Conservation (phyloP, 2,329 filamentous ascomycete species). For the Zasmidium cellare region DNA sequence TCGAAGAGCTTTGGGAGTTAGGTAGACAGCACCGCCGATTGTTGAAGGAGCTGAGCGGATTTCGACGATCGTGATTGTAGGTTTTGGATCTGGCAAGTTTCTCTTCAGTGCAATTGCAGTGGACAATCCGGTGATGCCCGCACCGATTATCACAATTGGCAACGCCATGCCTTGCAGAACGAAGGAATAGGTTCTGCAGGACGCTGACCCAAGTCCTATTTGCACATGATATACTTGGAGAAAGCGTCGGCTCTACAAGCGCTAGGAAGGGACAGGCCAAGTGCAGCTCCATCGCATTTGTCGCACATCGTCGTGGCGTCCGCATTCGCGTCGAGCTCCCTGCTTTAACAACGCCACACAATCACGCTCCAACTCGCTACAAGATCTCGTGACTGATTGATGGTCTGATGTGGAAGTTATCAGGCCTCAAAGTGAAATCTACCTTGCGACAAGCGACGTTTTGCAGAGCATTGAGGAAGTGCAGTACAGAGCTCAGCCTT, state of each 20-base stretch:
- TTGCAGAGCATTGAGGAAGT: no score
- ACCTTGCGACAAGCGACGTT: no score
- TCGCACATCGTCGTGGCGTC: background rate
- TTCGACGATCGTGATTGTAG: slow-evolving; percentile 9
- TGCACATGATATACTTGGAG: no score
- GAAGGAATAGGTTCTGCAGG: no score
- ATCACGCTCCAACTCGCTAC: background rate
- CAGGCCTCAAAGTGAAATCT: no score
- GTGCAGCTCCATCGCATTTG: background rate
- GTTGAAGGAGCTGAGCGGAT: slow-evolving; percentile 6
- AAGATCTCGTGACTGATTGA: no score
- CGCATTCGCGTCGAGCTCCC: background rate
- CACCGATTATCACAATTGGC: slow-evolving; percentile 28
- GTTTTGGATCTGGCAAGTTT: slow-evolving; percentile 27
- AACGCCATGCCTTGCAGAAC: background rate
- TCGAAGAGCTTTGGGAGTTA: slow-evolving; percentile 13
- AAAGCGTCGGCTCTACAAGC: no score
- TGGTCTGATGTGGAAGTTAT: no score
- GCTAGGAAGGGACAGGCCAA: no score
- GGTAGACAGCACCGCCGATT: slow-evolving; percentile 16
- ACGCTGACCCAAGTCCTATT: no score
- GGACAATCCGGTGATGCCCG: slow-evolving; percentile 28
- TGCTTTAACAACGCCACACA: background rate
- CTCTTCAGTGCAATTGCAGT: slow-evolving; percentile 29
- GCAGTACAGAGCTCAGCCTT: no score